A percentile compares a stretch with the other conserved stretches of the same genome.
Conservation (phyloP, 2,329 filamentous ascomycete genomes). For the Colletotrichum sp. region DNA sequence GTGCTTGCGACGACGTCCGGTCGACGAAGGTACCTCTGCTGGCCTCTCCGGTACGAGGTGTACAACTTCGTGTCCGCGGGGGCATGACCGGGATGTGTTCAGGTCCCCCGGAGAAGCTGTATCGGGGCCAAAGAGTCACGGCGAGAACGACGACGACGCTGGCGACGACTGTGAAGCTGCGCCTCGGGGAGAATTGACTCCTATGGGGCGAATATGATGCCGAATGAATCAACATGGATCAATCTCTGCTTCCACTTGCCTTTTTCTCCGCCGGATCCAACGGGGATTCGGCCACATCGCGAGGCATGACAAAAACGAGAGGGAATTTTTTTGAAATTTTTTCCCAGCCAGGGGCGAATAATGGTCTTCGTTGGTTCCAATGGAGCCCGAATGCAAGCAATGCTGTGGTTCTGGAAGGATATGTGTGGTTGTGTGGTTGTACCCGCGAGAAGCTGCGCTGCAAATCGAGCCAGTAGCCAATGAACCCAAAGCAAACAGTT, state of each 20-base stretch:
- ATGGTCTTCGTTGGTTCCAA: background rate
- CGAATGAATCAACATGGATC: slow-evolving; percentile 9
- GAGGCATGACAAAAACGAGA: background rate
- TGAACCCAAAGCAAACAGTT: background rate
- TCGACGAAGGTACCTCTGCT: background rate
- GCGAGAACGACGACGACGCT: background rate
- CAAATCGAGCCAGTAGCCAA: background rate
- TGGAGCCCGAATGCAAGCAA: slow-evolving; percentile 2
- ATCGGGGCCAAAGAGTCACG: background rate
- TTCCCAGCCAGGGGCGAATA: background rate
- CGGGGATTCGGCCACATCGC: background rate
- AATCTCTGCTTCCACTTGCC: background rate
- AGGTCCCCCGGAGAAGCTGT: background rate
- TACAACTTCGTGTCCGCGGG: background rate
- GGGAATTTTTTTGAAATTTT: background rate
- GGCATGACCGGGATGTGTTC: background rate
- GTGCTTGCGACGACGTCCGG: background rate
- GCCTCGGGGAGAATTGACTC: background rate
- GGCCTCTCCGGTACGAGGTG: background rate
- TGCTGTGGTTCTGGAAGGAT: background rate
- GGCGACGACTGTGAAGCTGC: slow-evolving; percentile 8
- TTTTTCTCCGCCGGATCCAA: background rate
- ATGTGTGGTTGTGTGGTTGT: background rate
- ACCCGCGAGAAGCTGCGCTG: background rate
- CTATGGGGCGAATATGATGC: slow-evolving; percentile 1